Conservation (phyloP, 2,329 filamentous ascomycete species). For the Gaeumannomyces sp. region DNA sequence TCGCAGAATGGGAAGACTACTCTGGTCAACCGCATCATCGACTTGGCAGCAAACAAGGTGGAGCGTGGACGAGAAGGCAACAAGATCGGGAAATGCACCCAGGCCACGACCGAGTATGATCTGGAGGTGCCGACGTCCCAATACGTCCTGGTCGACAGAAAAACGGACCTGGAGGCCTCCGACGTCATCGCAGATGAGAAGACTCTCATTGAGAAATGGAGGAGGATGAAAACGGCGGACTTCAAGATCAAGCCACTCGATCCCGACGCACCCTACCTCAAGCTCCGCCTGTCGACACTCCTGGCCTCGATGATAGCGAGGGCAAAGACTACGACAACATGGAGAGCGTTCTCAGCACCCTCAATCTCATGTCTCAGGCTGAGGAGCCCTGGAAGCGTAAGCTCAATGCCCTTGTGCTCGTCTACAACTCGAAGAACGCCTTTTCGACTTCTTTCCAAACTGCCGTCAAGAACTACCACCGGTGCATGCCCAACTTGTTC, state of each 20-base stretch:
- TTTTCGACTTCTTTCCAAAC: not conserved
- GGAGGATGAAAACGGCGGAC: not conserved
- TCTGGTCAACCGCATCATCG: not conserved
- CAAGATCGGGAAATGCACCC: not conserved
- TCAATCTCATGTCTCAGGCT: not conserved
- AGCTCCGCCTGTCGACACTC: slow-evolving; percentile 4
- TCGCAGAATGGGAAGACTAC: not conserved
- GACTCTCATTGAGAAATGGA: not conserved
- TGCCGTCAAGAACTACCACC: slow-evolving; percentile 3
- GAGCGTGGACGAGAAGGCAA: not conserved
- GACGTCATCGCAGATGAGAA: not conserved
- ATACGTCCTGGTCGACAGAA: not conserved
- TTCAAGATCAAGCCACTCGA: not conserved
- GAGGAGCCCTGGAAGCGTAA: not conserved
- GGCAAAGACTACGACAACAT: slow-evolving; percentile 6
- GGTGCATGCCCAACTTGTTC: slow-evolving; percentile 6
- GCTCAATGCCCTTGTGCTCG: not conserved
- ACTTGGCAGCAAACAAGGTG: not conserved
- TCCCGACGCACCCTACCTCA: not conserved
- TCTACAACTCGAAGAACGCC: not conserved
- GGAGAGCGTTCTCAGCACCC: not conserved
- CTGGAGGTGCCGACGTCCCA: not conserved
- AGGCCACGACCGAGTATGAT: not conserved
- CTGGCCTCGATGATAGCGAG: slow-evolving; percentile 3
- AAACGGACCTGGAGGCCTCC: not conserved